Conservation (phyloP, 495 filamentous ascomycete species). For the Parathielavia hyrcaniae region DNA sequence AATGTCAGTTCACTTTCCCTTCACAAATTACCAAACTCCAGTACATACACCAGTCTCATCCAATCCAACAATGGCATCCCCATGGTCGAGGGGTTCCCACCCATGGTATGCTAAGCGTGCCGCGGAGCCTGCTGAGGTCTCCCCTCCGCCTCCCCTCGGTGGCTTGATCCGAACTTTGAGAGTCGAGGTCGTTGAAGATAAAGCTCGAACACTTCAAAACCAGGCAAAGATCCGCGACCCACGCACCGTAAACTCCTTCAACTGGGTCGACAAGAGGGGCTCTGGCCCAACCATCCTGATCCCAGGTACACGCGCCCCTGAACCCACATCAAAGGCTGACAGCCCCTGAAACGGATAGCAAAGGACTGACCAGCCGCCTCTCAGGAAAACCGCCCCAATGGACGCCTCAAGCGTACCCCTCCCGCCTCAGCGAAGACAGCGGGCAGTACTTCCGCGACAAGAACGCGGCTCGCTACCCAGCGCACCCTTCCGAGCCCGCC, state of each 20-base stretch:
- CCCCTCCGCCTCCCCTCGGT: conserved; percentile 10
- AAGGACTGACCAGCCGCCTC: not conserved
- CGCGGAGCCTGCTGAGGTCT: no score
- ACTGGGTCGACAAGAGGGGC: conserved; percentile 17
- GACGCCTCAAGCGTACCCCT: conserved; percentile 44
- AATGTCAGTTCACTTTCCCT: no score
- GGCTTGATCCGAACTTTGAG: conserved; percentile 24
- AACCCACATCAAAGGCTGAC: no score
- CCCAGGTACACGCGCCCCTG: conserved; percentile 15
- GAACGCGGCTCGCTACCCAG: conserved; percentile 54
- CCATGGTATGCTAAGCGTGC: no score
- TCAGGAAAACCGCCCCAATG: conserved; percentile 53
- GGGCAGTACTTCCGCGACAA: conserved; percentile 54
- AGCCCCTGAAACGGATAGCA: not conserved
- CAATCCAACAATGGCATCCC: no score
- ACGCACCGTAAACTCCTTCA: conserved; percentile 21
- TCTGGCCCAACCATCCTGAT: conserved; percentile 17
- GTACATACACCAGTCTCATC: no score
- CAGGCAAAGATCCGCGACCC: conserved; percentile 7
- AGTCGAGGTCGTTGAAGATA: conserved; percentile 2
- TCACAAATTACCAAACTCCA: no score
- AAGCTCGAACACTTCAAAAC: not conserved
- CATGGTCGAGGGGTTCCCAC: no score
- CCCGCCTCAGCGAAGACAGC: conserved; percentile 43
- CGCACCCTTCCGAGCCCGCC: conserved; percentile 54